A percentile compares a stretch with the other conserved stretches of the same genome.
Conservation (phyloP, 345 rosid species). For the Boechera divaricarpa region DNA sequence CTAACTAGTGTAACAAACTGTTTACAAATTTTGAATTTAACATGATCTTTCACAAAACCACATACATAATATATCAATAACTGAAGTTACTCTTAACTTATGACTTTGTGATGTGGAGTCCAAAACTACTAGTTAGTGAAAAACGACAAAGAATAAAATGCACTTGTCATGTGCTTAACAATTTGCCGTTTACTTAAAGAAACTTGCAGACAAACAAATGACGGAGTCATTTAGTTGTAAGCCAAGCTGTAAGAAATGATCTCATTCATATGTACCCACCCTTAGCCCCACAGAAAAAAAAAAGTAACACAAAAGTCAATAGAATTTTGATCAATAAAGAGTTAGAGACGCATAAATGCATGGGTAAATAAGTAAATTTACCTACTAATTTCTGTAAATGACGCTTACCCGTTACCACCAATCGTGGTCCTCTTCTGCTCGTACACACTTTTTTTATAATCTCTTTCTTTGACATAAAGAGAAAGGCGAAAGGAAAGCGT, state of each 20-base stretch:
- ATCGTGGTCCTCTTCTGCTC: constrained; percentile 33
- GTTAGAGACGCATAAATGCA: constrained; percentile 11
- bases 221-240: constrained; percentile 17
- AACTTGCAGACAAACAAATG: constrained; percentile 24
- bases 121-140: background rate
- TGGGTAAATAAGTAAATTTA: background rate
- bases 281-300: constrained; percentile 20
- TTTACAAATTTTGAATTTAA: background rate
- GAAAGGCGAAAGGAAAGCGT: constrained; percentile 16
- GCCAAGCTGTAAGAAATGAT: constrained; percentile 19
- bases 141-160: constrained; percentile 18
- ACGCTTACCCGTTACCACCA: constrained; percentile 38
- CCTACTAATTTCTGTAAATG: background rate
- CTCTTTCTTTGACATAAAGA: constrained; percentile 26
- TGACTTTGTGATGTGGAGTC: background rate
- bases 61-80: background rate
- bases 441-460: constrained; percentile 18
- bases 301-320: constrained; percentile 21
- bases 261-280: constrained; percentile 10
- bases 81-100: background rate
- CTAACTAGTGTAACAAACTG: background rate
- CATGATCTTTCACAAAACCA: background rate
- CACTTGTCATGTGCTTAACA: constrained; percentile 23
- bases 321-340: constrained; percentile 8
- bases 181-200: constrained; percentile 14